Base-by-base conservation (phyloP, 176 grass and related monocot species). In the Pontederia crassipes region DNA sequence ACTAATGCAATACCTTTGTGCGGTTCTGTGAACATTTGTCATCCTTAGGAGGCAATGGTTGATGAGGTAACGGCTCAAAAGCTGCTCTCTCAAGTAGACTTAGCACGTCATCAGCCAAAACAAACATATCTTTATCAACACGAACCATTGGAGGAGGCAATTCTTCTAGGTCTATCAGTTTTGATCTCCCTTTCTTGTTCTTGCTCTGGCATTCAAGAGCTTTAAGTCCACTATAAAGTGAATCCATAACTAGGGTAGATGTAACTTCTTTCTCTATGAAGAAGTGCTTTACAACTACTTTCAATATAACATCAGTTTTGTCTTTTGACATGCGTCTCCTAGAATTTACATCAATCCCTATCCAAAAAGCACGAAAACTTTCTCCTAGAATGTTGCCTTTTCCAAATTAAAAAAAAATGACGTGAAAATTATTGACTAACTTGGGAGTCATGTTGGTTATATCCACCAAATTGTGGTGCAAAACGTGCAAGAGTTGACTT, bases 361-460 rank as follows among this genome's bases (percentile, higher is more conserved):
- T 13, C 66, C 66, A 69, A 57, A 69, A 69, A 15, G 52, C 52
- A 69, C 32, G n/a, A 24, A 69, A 69, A 57, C 66, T 69, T n/a
- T n/a, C n/a, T n/a, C n/a, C n/a, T n/a, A n/a, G 3, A 26, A 28
- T 47, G 24, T 29, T 48, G 8, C 13, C 48, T 40, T 48, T 27
- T 61, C 26, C 0, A 50, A n/a, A 72, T 3, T 14, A 20, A 24
- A 24, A n/a, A 51, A 56, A 65, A 45, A 12, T 29, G 8, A 78
- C 52, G 67, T n/a, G 10, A 12, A 58, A 16, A 64, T 68, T 17
- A 54, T 15, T 20, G 17, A 73, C 69, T 72, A 32, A 97, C 93
- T 81, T 98, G 93, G 64, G 93, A 98, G 71, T 98, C 93, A 83
- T 97, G 93, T 81, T 92, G 93, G 73, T 91, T 97, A 75, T 87